Evolutionary conservation across 345 rosid genomes (phyloP).

Genomic region (Limnanthes douglasii): DNA sequence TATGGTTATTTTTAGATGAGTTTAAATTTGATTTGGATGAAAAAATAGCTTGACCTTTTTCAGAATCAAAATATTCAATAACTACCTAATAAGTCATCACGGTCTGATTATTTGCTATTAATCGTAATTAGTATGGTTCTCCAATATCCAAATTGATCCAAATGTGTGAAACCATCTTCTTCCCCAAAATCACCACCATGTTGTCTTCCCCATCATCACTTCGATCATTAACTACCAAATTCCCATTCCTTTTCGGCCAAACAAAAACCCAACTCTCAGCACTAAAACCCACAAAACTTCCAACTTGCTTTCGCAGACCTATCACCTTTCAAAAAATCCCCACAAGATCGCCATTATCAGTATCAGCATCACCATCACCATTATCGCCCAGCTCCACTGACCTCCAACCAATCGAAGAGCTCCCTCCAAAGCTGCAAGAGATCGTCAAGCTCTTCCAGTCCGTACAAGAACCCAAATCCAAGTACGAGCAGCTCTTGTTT

Average conservation of each 20-base stretch:
- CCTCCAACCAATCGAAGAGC: conserved; percentile 59
- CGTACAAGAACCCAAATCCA: conserved; percentile 54
- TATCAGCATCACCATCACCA: conserved; percentile 18
- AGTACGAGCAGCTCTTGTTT: conserved; percentile 77
- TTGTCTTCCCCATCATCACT: conserved; percentile 15
- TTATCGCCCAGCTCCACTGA: conserved; percentile 23
- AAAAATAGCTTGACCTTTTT: no score
- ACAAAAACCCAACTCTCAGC: not conserved
- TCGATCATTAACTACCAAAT: conserved; percentile 18
- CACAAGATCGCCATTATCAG: conserved; percentile 2
- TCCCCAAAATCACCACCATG: not conserved
- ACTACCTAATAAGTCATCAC: no score
- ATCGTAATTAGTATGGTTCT: no score
- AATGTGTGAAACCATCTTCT: no score
- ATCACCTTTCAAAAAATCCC: conserved; percentile 17
- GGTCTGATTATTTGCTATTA: no score
- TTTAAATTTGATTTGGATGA: no score
- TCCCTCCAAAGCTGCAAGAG: conserved; percentile 82
- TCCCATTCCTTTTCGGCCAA: conserved; percentile 12
- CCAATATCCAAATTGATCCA: no score
- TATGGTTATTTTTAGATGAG: no score
- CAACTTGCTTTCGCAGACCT: conserved; percentile 9
- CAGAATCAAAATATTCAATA: no score
- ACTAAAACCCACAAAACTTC: conserved; percentile 8
- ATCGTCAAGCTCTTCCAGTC: conserved; percentile 76